A percentile compares a stretch with the other conserved stretches of the same genome.
Conservation (phyloP, 176 grass and related monocot genomes). For the Olyra latifolia region DNA sequence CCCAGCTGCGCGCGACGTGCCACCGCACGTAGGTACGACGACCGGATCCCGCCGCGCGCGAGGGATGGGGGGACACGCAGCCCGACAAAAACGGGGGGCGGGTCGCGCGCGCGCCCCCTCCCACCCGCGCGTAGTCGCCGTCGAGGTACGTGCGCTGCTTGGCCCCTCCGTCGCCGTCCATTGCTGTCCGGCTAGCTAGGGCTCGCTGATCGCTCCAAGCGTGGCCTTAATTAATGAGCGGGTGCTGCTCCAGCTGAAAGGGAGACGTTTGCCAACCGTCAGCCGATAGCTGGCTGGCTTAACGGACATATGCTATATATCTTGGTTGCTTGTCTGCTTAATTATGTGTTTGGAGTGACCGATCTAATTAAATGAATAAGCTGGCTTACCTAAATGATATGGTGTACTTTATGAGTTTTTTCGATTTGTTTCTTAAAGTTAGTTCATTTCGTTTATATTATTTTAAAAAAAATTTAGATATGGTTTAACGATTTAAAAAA, state of each 20-base stretch:
- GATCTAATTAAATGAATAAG: too few species aligned
- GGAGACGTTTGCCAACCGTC: neutral
- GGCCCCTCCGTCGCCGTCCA: neutral
- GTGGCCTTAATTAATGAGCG: neutral
- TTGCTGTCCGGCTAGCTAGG: neutral
- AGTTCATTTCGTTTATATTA: too few species aligned
- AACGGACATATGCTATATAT: too few species aligned
- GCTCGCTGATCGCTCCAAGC: neutral
- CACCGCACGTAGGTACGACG: constrained; percentile 19
- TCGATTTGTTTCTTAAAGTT: too few species aligned
- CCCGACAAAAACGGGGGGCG: constrained; percentile 36
- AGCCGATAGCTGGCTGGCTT: neutral
- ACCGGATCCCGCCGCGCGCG: neutral
- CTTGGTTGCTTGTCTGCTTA: too few species aligned
- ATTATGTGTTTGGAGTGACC: too few species aligned
- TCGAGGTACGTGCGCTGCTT: too few species aligned
- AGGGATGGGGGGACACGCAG: neutral
- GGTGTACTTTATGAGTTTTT: too few species aligned
- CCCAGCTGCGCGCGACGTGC: neutral
- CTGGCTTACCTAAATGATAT: too few species aligned
- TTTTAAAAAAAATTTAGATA: too few species aligned
- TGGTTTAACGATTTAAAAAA: too few species aligned
- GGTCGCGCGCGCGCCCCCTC: neutral
- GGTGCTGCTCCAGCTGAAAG: neutral
- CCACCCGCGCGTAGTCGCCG: too few species aligned